These are phyloP conservation scores for Lathyrus tuberosus DNA, from an alignment of 306 rosid genomes.

Conservation along the genomic window DNA sequence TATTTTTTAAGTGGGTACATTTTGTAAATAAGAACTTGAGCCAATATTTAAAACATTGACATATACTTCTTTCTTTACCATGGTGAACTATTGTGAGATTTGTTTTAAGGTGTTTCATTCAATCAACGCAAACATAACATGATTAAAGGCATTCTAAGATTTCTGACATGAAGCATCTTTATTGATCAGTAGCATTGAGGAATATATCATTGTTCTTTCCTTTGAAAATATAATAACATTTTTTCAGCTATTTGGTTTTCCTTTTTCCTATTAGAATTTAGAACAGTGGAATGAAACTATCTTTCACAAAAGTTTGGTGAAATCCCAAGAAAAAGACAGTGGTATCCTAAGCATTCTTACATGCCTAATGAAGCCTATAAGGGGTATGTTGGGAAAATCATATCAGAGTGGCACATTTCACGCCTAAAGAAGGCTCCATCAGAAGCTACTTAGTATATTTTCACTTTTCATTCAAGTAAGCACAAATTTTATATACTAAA, in stretches of 20 bases:
- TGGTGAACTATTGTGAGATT: neutral
- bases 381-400: slow-evolving; percentile 38
- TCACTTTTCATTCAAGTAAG: neutral
- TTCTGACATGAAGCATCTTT: slow-evolving; percentile 15
- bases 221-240: neutral
- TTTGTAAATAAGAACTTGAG: neutral
- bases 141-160: neutral
- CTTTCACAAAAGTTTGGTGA: slow-evolving; percentile 1
- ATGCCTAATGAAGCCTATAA: neutral
- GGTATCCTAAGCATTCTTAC: slow-evolving; percentile 12
- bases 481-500: slow-evolving; percentile 14
- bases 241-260: slow-evolving; percentile 4
- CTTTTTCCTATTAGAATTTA: slow-evolving; percentile 1
- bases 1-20: too few species aligned
- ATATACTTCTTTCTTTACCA: neutral
- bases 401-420: slow-evolving; percentile 33
- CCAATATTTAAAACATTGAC: neutral
- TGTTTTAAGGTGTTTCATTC: neutral
- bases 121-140: neutral
- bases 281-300: neutral
- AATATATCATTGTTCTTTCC: slow-evolving; percentile 31
- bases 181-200: neutral
- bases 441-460: slow-evolving; percentile 39
- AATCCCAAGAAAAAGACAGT: neutral
- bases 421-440: slow-evolving; percentile 31